These are phyloP conservation scores for Gossypium davidsonii DNA, from an alignment of 441 rosid genomes.

Conservation along the genomic window DNA sequence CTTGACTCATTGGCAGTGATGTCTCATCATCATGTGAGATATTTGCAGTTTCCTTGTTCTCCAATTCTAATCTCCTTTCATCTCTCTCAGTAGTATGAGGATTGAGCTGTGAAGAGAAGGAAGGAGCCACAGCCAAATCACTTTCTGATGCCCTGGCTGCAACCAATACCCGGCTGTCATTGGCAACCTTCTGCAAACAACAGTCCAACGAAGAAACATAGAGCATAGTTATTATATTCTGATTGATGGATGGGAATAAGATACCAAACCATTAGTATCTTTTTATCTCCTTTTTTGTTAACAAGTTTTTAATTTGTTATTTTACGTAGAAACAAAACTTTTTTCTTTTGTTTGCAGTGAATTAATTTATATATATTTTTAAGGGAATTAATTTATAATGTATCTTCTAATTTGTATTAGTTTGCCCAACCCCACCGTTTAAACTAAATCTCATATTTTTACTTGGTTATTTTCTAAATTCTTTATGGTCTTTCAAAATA, in stretches of 20 bases:
- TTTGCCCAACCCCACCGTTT: not conserved
- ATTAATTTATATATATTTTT: not conserved
- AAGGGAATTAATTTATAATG: too few relatives aligned
- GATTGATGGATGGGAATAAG: not conserved
- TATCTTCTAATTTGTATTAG: not conserved
- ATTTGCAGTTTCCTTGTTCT: slow-evolving; percentile 37
- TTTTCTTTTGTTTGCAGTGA: not conserved
- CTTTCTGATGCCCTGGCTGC: slow-evolving; percentile 49
- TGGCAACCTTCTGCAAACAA: slow-evolving; percentile 40
- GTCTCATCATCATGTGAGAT: slow-evolving; percentile 28
- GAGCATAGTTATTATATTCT: not conserved
- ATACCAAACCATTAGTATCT: not conserved
- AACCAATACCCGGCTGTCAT: slow-evolving; percentile 45
- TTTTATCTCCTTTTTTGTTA: not conserved
- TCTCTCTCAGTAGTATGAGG: slow-evolving; percentile 24
- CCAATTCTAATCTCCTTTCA: slow-evolving; percentile 34
- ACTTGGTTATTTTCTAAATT: not conserved
- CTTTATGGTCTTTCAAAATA: not conserved
- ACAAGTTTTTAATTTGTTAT: not conserved
- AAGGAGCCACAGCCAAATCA: slow-evolving; percentile 39
- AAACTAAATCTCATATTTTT: not conserved
- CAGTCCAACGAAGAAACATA: not conserved
- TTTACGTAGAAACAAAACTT: not conserved
- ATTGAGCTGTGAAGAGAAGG: slow-evolving; percentile 31
- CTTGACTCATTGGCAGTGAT: slow-evolving; percentile 30